Evolutionary conservation across 352 stramenopile genomes (phyloP), one percentile per base, ranked within the genome.

Genomic region (Phytopythium boreale): DNA sequence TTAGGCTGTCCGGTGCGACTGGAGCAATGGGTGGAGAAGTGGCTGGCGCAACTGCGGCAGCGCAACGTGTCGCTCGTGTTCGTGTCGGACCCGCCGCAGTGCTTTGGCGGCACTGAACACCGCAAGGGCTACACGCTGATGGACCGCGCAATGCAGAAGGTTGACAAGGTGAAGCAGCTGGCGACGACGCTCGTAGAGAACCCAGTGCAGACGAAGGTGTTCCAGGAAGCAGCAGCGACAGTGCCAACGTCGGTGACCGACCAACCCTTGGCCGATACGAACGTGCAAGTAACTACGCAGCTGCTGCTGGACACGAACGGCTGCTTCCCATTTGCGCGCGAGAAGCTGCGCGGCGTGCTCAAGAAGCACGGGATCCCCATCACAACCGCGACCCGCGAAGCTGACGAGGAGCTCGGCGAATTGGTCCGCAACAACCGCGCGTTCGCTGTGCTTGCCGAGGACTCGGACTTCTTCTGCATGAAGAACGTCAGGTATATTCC

Each of bases 391-490:
- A 74, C 36, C 51, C 76, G 76, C 51, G 88, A 96, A 61, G 88
- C 88, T 20, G 88, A 96, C 64, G 82, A 92, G 72, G 80, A 82
- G 41, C 74, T 96, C 10, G 87, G 76, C 8, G 66, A 89, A 26
- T 63, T 90, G 29, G 81, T 96, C 27, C 71, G 86, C 12, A 59
- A 60, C 24, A 77, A 74, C 8, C 26, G 75, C 37, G 80, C 80
- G 0, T 92, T 79, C 53, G 87, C 87, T 0, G 83, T 93, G 11
- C 68, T 97, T 11, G 84, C 72, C 0, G 79, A 93, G 44, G 91
- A 97, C 72, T 97, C 89, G 58, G 91, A 97, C 61, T 97, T 96
- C 64, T 64, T 97, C 19, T 78, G 89, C 62, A 95, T 96, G 84
- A 78, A 77, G 10, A 80, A 80, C 11, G 76, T 89, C 10, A 75